phyloP scores from a whole-genome alignment of 345 rosid species.

The Ailanthus altissimus region DNA sequence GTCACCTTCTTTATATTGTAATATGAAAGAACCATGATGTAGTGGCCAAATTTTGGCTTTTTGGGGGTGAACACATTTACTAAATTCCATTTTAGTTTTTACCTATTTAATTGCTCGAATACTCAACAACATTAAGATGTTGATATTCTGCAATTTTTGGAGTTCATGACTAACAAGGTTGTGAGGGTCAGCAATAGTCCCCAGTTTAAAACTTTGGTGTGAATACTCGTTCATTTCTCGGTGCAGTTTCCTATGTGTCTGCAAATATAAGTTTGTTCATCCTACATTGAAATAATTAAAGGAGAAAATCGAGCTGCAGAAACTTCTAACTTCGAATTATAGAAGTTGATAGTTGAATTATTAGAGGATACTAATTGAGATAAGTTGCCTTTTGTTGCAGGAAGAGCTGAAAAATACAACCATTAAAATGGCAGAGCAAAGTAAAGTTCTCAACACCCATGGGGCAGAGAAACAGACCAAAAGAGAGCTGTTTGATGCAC shows the following conservation, averaged over 20 bases:
- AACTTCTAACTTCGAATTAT: not conserved
- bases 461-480: constrained; percentile 93
- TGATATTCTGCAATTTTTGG: not conserved
- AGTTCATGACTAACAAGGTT: not conserved
- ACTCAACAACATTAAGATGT: not conserved
- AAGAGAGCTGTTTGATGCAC: constrained; percentile 83
- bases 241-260: not conserved
- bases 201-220: not conserved
- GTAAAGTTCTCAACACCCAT: constrained; percentile 83
- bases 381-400: constrained; percentile 33
- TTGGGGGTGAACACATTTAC: not conserved
- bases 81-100: not conserved
- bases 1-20: not conserved
- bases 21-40: not conserved
- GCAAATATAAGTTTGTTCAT: not conserved
- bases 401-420: constrained; percentile 82
- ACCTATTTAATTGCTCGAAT: not conserved
- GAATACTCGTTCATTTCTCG: not conserved
- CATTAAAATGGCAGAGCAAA: constrained; percentile 83
- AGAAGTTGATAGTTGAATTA: constrained; percentile 4
- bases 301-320: not conserved
- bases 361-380: not conserved
- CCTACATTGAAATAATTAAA: not conserved
- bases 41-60: not conserved
- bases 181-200: not conserved